Percentiles rank a stretch among this genome's conserved stretches.
Evolutionary conservation across 192 early-diverging fungal genomes (phyloP).

Genomic region (Radiomyces spectabilis): DNA sequence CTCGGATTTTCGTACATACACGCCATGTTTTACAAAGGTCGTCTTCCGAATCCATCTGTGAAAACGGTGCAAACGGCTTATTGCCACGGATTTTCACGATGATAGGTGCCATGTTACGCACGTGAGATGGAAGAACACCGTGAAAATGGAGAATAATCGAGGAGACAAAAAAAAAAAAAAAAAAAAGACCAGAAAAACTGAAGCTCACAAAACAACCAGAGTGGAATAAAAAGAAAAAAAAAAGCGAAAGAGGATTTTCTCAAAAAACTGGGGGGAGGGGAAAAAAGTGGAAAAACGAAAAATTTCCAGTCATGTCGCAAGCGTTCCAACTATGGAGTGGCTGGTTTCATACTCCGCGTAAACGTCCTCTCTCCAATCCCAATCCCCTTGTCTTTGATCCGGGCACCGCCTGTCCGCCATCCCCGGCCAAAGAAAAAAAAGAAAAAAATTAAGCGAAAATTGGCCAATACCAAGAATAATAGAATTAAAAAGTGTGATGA

Average conservation of each 20-base stretch:
- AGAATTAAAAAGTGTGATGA: neutral
- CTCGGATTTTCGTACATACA: slow-evolving; percentile 77
- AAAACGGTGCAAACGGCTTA: slow-evolving; percentile 64
- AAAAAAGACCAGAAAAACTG: neutral
- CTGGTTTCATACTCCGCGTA: too few species aligned
- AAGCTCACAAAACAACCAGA: neutral
- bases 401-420: too few species aligned
- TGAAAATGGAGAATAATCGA: neutral
- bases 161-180: neutral
- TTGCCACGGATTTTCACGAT: slow-evolving; percentile 64
- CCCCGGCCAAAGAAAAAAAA: neutral
- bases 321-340: too few species aligned
- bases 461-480: neutral
- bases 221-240: neutral
- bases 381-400: too few species aligned
- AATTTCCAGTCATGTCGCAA: too few species aligned
- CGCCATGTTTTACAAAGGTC: slow-evolving; percentile 73
- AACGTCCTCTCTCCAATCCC: too few species aligned
- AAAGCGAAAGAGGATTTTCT: neutral
- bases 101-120: slow-evolving; percentile 56
- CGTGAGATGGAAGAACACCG: neutral
- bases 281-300: neutral
- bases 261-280: neutral
- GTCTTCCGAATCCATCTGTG: slow-evolving; percentile 62
- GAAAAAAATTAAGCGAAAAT: neutral